These are phyloP conservation scores for Acanthamoeba royreba DNA, from an alignment of 208 protist species.

Conservation along the genomic window DNA sequence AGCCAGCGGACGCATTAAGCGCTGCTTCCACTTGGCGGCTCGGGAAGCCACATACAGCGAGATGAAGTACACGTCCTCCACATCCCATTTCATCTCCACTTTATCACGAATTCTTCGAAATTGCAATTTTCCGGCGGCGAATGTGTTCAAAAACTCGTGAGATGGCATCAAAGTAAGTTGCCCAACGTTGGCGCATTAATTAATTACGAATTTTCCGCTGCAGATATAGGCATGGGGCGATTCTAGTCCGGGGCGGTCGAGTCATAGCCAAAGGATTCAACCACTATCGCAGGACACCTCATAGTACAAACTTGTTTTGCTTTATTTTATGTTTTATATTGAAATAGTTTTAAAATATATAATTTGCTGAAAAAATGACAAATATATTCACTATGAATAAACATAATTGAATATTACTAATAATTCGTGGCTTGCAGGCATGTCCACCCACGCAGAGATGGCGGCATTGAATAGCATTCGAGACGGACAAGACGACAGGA, in stretches of 20 bases:
- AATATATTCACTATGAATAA: too few species aligned
- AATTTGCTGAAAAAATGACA: too few species aligned
- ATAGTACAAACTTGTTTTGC: too few species aligned
- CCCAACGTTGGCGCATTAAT: too few species aligned
- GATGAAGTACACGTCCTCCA: background rate
- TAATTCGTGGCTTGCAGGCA: background rate
- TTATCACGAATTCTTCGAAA: too few species aligned
- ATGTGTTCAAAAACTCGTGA: too few species aligned
- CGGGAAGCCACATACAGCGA: background rate
- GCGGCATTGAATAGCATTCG: background rate
- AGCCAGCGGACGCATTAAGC: background rate
- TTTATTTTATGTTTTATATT: too few species aligned
- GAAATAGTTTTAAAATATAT: background rate
- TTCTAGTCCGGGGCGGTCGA: background rate
- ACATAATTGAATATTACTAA: too few species aligned
- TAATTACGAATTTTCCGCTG: background rate
- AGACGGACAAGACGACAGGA: background rate
- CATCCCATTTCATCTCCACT: background rate
- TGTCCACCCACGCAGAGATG: conserved; percentile 45
- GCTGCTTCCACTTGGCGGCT: background rate
- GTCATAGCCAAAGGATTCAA: conserved; percentile 33
- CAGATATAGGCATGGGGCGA: conserved; percentile 16
- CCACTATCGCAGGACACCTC: background rate
- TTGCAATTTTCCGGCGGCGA: too few species aligned
- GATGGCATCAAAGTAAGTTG: too few species aligned